phyloP scores from a whole-genome alignment of 2,329 filamentous ascomycete species.

The Pseudogymnoascus sp. region DNA sequence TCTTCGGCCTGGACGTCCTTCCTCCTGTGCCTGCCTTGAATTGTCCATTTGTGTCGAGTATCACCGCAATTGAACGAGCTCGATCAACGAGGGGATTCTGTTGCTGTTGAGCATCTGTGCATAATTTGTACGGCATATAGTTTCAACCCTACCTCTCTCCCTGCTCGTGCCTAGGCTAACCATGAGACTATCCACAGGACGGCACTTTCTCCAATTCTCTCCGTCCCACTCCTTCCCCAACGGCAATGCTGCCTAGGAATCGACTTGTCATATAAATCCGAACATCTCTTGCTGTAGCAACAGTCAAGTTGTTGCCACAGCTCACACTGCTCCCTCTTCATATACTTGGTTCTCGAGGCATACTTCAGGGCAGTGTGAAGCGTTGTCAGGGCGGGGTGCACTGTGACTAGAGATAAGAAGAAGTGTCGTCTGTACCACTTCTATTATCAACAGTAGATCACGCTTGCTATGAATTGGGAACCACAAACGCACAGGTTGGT shows the following conservation, averaged over 20 bases:
- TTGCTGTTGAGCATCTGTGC: not conserved
- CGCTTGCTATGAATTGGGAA: slow-evolving; percentile 57
- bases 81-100: not conserved
- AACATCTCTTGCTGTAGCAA: not conserved
- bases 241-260: slow-evolving; percentile 1
- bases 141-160: not conserved
- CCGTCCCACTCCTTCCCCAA: not conserved
- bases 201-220: slow-evolving; percentile 1
- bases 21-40: slow-evolving; percentile 3
- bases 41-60: not conserved
- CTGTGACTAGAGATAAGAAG: not conserved
- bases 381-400: not conserved
- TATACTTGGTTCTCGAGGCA: not conserved
- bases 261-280: slow-evolving; percentile 1
- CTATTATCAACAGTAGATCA: not conserved
- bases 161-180: slow-evolving; percentile 4
- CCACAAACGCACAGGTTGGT: slow-evolving; percentile 48
- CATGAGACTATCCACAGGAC: slow-evolving; percentile 6
- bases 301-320: slow-evolving; percentile 1
- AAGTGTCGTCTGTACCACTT: not conserved
- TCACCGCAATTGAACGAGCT: slow-evolving; percentile 1
- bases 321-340: not conserved
- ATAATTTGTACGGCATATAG: slow-evolving; percentile 1
- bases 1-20: not conserved
- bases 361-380: not conserved